Evolutionary conservation across 2,329 filamentous ascomycete species (phyloP), one percentile per base, ranked within the genome.

Genomic region (Aspergillus candidus): DNA sequence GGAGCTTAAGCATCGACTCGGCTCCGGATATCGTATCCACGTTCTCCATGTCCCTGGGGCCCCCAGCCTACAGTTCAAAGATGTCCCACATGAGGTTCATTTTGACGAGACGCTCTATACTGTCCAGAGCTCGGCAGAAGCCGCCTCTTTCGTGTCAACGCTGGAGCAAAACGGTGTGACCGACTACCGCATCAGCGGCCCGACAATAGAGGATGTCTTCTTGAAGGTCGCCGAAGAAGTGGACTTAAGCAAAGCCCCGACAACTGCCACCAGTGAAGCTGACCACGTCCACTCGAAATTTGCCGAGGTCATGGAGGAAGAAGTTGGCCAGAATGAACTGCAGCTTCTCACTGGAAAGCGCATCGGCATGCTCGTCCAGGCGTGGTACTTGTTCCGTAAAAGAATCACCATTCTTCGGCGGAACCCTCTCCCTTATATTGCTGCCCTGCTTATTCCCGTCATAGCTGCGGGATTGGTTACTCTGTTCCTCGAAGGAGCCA

Each of bases 151-250:
- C 36, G 85, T 94, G 50, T 75, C 77, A 38, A 66, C 75, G 8
- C 72, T 96, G 1, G 85, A 94, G 60, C 67, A 72, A 1, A 71
- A 75, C 1, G 80, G 80, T 0, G 75, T 94, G 33, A 73, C 74
- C 12, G 85, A 94, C 46, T 95, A 94, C 62, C 83, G 89, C 46
- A 86, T 95, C 53, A 86, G 85, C 12, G 88, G 88, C 0, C 91
- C 90, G 0, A 94, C 88, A 0, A 89, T 96, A 33, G 91, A 96
- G 62, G 89, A 95, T 54, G 89, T 95, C 0, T 96, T 96, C 65
- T 70, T 96, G 17, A 83, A 87, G 52, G 75, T 95, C 32, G 88
- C 89, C 0, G 86, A 91, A 58, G 89, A 95, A 62, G 77, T 88
- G 47, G 76, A 74, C 27, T 14, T 41, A 2, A 44, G 52, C 6